A percentile compares a stretch with the other conserved stretches of the same genome.
These are phyloP conservation scores for Mycena kentingensis DNA, from an alignment of 768 basidiomycete genomes.

Conservation along the genomic window DNA sequence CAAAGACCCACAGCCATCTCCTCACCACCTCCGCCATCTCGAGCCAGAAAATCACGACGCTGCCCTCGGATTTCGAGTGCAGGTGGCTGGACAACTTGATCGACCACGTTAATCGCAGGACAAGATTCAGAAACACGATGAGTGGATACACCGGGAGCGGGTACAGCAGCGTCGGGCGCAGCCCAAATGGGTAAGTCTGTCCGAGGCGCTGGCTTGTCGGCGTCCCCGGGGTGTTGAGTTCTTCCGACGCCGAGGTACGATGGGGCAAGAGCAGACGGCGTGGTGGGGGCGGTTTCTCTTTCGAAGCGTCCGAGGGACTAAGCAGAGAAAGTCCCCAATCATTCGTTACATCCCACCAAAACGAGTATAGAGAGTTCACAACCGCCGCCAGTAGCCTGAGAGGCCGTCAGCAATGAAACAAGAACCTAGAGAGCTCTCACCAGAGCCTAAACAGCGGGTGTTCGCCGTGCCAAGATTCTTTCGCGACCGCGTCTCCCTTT, in stretches of 20 bases:
- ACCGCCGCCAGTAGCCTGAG: slow-evolving; percentile 79
- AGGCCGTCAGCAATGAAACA: slow-evolving; percentile 3
- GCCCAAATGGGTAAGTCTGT: slow-evolving; percentile 60
- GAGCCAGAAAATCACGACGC: slow-evolving; percentile 82
- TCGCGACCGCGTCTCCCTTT: slow-evolving; percentile 45
- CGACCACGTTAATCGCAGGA: slow-evolving; percentile 92
- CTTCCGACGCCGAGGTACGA: slow-evolving; percentile 29
- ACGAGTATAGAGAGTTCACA: slow-evolving; percentile 91
- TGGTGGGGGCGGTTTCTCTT: slow-evolving; percentile 36
- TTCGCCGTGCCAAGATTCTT: slow-evolving; percentile 70
- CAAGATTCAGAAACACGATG: slow-evolving; percentile 77
- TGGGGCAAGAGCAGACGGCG: slow-evolving; percentile 49
- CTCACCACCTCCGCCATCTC: slow-evolving; percentile 88
- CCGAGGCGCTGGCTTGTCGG: slow-evolving; percentile 28
- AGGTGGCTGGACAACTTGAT: slow-evolving; percentile 88
- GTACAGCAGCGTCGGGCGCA: slow-evolving; percentile 75
- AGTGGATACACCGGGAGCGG: slow-evolving; percentile 85
- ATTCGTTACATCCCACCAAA: slow-evolving; percentile 99
- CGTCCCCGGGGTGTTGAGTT: slow-evolving; percentile 15
- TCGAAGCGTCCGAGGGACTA: slow-evolving; percentile 33
- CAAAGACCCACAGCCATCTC: slow-evolving; percentile 98
- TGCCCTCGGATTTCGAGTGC: slow-evolving; percentile 76
- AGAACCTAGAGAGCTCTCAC: slow-evolving; percentile 43
- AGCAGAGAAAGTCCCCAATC: slow-evolving; percentile 94
- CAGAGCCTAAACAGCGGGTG: slow-evolving; percentile 83